A percentile compares a stretch with the other conserved stretches of the same genome.
Conservation (phyloP, 2,329 filamentous ascomycete species). For the Hypoxylon sp. region DNA sequence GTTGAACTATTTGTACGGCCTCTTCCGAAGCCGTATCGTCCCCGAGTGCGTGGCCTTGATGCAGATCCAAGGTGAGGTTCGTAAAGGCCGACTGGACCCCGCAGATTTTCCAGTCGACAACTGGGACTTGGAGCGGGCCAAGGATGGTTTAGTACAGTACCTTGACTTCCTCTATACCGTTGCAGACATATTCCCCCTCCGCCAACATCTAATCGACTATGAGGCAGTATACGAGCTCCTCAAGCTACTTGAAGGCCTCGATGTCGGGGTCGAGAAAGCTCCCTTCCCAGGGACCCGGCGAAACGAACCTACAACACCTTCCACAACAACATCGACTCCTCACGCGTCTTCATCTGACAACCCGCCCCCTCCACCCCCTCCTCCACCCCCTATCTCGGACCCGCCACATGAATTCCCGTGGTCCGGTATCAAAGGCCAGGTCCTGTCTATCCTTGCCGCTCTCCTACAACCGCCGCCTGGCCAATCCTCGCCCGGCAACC, state of each 20-base stretch:
- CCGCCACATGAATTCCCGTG: constrained; percentile 75
- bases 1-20: constrained; percentile 91
- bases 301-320: constrained; percentile 43
- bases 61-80: constrained; percentile 91
- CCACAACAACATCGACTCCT: constrained; percentile 51
- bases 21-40: constrained; percentile 92
- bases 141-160: constrained; percentile 94
- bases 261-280: constrained; percentile 88
- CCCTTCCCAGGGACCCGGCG: constrained; percentile 68
- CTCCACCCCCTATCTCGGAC: constrained; percentile 70
- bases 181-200: constrained; percentile 86
- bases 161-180: constrained; percentile 93
- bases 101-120: constrained; percentile 93
- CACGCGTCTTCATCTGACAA: constrained; percentile 52
- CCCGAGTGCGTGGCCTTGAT: constrained; percentile 96
- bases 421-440: constrained; percentile 88
- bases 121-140: constrained; percentile 98
- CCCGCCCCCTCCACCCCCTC: constrained; percentile 61
- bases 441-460: constrained; percentile 89
- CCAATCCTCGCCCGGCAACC: constrained; percentile 73
- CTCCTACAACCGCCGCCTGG: constrained; percentile 85
- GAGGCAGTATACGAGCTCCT: constrained; percentile 91
- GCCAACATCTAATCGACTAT: constrained; percentile 90
- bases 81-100: constrained; percentile 79
- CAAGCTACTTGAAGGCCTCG: constrained; percentile 87